Evolutionary conservation across 2,329 filamentous ascomycete genomes (phyloP).

Genomic region (Apiospora rasikravindrae): DNA sequence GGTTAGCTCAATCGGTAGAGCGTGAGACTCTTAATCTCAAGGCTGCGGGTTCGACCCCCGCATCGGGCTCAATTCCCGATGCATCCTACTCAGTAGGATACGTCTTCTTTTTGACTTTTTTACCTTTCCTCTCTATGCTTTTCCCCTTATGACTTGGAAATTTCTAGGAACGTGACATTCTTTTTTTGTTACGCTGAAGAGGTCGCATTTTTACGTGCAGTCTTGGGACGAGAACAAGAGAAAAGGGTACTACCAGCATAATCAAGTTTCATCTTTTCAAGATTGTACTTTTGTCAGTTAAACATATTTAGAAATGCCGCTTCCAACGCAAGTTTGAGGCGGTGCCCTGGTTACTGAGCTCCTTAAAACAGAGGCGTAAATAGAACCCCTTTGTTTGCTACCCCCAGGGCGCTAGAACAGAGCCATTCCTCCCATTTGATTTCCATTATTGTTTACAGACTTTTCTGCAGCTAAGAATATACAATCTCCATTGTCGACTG

Average conservation of each 20-base stretch:
- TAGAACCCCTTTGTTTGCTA: neutral
- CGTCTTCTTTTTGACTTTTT: neutral
- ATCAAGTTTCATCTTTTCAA: too few relatives aligned
- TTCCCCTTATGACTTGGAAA: too few relatives aligned
- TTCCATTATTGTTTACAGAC: neutral
- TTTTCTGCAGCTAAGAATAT: neutral
- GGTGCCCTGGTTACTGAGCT: neutral
- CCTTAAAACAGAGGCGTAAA: constrained; percentile 3
- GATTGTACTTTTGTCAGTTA: too few relatives aligned
- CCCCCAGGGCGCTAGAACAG: neutral
- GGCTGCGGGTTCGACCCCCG: constrained; percentile 46
- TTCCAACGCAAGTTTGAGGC: neutral
- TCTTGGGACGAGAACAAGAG: too few relatives aligned
- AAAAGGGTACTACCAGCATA: too few relatives aligned
- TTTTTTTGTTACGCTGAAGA: too few relatives aligned
- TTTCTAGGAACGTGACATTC: too few relatives aligned
- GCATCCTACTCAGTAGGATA: neutral
- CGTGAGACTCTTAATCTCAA: constrained; percentile 67
- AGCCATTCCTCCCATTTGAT: neutral
- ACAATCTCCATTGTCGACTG: neutral
- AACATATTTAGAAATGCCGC: neutral
- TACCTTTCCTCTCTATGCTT: neutral
- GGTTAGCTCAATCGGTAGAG: constrained; percentile 73
- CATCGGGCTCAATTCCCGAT: constrained; percentile 45
- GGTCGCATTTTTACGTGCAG: too few relatives aligned